phyloP scores from a whole-genome alignment of 768 basidiomycete species.

The Fomitopsis pulvina region DNA sequence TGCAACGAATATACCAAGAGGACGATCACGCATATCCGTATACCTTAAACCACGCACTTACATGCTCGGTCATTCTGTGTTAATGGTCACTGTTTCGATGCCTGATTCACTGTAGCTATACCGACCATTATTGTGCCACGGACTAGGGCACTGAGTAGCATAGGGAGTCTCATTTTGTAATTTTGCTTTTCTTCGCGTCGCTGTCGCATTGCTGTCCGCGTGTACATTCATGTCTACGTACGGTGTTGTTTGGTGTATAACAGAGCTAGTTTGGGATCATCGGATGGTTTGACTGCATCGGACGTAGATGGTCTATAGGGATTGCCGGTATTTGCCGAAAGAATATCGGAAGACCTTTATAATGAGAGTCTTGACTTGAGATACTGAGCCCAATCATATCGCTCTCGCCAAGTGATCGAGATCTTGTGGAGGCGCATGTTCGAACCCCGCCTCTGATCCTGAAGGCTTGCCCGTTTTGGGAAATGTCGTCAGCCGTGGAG shows the following conservation, averaged over 20 bases:
- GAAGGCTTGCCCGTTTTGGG: constrained; percentile 13
- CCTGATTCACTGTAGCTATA: constrained; percentile 18
- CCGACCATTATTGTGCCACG: constrained; percentile 16
- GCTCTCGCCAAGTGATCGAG: neutral
- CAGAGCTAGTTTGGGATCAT: constrained; percentile 18
- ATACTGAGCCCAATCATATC: too few species aligned
- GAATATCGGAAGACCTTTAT: too few species aligned
- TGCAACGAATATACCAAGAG: constrained; percentile 15
- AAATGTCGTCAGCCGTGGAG: constrained; percentile 14
- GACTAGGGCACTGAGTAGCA: constrained; percentile 19
- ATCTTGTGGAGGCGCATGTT: neutral
- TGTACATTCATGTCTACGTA: constrained; percentile 19
- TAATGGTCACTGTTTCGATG: constrained; percentile 12
- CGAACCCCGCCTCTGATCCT: constrained; percentile 8
- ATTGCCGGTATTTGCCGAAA: too few species aligned
- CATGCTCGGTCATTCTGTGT: constrained; percentile 8
- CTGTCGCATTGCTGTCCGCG: constrained; percentile 7
- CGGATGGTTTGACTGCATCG: too few species aligned
- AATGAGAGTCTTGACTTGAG: too few species aligned
- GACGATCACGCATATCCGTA: constrained; percentile 8
- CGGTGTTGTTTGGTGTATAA: constrained; percentile 18
- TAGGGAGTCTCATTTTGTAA: constrained; percentile 22
- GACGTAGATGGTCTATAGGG: too few species aligned
- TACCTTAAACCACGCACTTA: constrained; percentile 8
- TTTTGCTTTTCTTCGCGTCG: constrained; percentile 11